Conservation (phyloP, 78 protist species). For the Chrysochromulina parva region DNA sequence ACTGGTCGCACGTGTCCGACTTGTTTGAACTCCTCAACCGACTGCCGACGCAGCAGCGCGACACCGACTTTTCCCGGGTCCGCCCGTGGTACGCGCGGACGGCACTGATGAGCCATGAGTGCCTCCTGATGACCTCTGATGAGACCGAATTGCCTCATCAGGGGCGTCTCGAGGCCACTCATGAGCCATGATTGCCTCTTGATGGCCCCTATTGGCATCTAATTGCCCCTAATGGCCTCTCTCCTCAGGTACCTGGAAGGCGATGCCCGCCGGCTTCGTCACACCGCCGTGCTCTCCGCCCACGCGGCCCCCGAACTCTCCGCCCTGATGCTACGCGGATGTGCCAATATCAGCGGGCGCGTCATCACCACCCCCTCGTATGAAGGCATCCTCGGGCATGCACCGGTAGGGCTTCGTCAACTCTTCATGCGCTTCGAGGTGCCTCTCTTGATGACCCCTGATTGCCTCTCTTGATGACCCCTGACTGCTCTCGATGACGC, state of each 20-base stretch:
- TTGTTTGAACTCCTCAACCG: conserved; percentile 46
- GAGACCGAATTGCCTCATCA: too few species aligned
- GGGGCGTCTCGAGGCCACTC: too few species aligned
- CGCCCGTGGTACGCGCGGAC: not conserved
- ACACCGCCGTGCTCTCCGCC: conserved; percentile 64
- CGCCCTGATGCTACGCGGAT: conserved; percentile 55
- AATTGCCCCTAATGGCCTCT: too few species aligned
- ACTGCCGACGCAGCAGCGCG: conserved; percentile 43
- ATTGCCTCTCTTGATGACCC: too few species aligned
- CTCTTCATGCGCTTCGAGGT: not conserved
- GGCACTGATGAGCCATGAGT: too few species aligned
- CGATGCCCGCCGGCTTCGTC: conserved; percentile 46
- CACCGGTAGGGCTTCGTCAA: not conserved
- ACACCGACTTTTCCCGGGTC: conserved; percentile 66
- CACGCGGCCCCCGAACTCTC: conserved; percentile 59
- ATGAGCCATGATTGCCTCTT: too few species aligned
- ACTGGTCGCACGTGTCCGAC: conserved; percentile 75
- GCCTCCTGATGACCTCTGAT: too few species aligned
- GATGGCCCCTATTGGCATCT: too few species aligned
- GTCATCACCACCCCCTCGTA: not conserved
- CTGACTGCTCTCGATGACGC: not conserved
- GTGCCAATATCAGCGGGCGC: conserved; percentile 22
- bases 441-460: too few species aligned
- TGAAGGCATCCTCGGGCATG: not conserved
- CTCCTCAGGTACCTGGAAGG: conserved; percentile 30